These are phyloP conservation scores for Pseudocohnilembus persalinus DNA, from an alignment of 169 alveolate species.

Conservation along the genomic window DNA sequence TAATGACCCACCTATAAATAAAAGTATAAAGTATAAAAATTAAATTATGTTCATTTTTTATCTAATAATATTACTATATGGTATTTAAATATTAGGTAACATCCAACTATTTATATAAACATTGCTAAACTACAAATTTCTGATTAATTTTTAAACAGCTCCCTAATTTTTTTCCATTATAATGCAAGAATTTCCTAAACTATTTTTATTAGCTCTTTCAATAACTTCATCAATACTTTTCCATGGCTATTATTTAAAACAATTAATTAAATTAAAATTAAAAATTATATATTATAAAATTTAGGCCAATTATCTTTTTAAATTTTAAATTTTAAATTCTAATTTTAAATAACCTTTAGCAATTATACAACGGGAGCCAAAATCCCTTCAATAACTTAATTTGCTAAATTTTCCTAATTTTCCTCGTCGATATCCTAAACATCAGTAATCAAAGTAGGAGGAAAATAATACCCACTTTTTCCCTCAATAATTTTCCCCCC, in stretches of 20 bases:
- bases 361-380: not conserved
- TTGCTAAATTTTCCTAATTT: no score
- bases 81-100: not conserved
- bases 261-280: no score
- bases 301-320: no score
- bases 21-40: no score
- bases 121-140: not conserved
- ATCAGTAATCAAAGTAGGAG: not conserved
- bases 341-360: not conserved
- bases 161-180: not conserved
- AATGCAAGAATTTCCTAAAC: not conserved
- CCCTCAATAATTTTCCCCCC: not conserved
- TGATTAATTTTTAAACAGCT: not conserved
- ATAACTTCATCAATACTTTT: not conserved
- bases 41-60: no score
- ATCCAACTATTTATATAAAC: not conserved
- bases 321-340: no score
- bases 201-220: not conserved
- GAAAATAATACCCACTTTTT: not conserved
- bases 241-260: not conserved
- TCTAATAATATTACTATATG: not conserved
- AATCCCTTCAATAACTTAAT: not conserved
- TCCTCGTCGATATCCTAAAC: no score
- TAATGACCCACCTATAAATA: not conserved
- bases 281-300: no score